These are phyloP conservation scores for Malassezia dermatis DNA, from an alignment of 1,284 basidiomycete genomes.

Conservation along the genomic window DNA sequence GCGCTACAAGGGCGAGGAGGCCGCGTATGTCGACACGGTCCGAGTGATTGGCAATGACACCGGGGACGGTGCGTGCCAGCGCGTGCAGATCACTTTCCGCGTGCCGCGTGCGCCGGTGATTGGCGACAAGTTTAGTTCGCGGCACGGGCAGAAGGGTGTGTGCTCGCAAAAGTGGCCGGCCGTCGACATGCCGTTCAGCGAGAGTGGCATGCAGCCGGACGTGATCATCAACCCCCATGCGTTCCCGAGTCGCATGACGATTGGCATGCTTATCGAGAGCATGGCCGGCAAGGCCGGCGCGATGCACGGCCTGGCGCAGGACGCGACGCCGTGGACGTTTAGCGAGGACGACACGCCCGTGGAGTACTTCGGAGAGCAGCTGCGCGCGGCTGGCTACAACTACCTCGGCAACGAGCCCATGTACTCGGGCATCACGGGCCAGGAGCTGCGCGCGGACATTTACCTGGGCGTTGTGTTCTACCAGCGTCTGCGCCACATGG, in stretches of 20 bases:
- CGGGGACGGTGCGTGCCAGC: slow-evolving; percentile 78
- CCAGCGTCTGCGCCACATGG: slow-evolving; percentile 97
- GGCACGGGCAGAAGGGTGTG: slow-evolving; percentile 98
- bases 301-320: slow-evolving; percentile 94
- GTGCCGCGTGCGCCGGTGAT: slow-evolving; percentile 93
- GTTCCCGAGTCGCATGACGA: slow-evolving; percentile 99
- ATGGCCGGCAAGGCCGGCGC: slow-evolving; percentile 97
- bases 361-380: slow-evolving; percentile 92
- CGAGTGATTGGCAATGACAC: slow-evolving; percentile 78
- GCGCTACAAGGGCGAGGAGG: slow-evolving; percentile 96
- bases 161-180: slow-evolving; percentile 98
- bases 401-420: slow-evolving; percentile 99
- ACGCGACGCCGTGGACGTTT: slow-evolving; percentile 73
- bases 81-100: slow-evolving; percentile 83
- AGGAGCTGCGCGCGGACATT: slow-evolving; percentile 97
- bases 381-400: slow-evolving; percentile 88
- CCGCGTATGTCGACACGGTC: slow-evolving; percentile 80
- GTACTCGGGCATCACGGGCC: slow-evolving; percentile 98
- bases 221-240: slow-evolving; percentile 99
- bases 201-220: slow-evolving; percentile 97
- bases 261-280: slow-evolving; percentile 98
- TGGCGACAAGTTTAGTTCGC: slow-evolving; percentile 97
- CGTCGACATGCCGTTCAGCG: slow-evolving; percentile 96
- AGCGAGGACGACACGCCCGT: slow-evolving; percentile 89
- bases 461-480: slow-evolving; percentile 98